Evolutionary conservation across 1,284 basidiomycete genomes (phyloP).

Genomic region (Marasmius oreades): DNA sequence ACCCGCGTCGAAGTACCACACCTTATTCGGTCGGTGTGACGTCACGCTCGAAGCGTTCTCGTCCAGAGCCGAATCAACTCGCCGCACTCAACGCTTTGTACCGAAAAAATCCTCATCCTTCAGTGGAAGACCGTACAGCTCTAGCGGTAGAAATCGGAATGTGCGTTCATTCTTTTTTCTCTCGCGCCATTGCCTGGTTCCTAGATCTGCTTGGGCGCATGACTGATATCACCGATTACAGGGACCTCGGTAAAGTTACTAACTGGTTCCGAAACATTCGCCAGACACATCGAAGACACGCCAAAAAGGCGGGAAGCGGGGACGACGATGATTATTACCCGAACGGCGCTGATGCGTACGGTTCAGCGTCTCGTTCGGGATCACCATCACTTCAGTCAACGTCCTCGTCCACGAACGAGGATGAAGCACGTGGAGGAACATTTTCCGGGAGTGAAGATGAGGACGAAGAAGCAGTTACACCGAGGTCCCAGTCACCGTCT

Average conservation of each 20-base stretch:
- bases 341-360: slow-evolving; percentile 29
- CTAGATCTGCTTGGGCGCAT: not conserved
- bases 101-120: slow-evolving; percentile 65
- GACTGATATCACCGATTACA: slow-evolving; percentile 26
- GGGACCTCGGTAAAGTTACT: slow-evolving; percentile 79
- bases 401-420: slow-evolving; percentile 42
- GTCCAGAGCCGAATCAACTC: slow-evolving; percentile 73
- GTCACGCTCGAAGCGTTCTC: slow-evolving; percentile 57
- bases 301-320: slow-evolving; percentile 42
- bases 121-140: slow-evolving; percentile 71
- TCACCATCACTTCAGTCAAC: slow-evolving; percentile 47
- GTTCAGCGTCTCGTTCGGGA: slow-evolving; percentile 43
- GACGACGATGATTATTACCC: slow-evolving; percentile 35
- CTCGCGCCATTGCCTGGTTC: slow-evolving; percentile 1
- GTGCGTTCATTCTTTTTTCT: slow-evolving; percentile 35
- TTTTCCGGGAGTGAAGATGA: slow-evolving; percentile 64
- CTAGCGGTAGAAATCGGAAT: slow-evolving; percentile 72
- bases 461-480: slow-evolving; percentile 67
- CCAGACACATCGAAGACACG: slow-evolving; percentile 67
- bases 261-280: slow-evolving; percentile 82
- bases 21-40: slow-evolving; percentile 41
- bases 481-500: slow-evolving; percentile 50
- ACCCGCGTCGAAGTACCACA: slow-evolving; percentile 37
- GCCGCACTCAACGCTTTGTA: slow-evolving; percentile 68
- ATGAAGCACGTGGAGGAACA: slow-evolving; percentile 38